A percentile compares a stretch with the other conserved stretches of the same genome.
phyloP scores from a whole-genome alignment of 2,329 filamentous ascomycete species.

The Tympanopsis confertula region DNA sequence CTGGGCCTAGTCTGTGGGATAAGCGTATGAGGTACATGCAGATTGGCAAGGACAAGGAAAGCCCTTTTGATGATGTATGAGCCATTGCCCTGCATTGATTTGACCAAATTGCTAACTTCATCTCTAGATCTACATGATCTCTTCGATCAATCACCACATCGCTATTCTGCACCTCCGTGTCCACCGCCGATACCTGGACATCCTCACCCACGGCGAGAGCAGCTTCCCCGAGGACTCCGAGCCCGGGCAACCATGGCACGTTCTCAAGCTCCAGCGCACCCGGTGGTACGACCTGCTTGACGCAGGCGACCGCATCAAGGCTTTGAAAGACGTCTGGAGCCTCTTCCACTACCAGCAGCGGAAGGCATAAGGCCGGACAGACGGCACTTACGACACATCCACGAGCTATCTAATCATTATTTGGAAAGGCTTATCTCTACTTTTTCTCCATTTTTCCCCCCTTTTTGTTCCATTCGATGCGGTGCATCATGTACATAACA shows the following conservation, averaged over 20 bases:
- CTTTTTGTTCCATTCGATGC: too few species aligned
- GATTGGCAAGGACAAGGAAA: constrained; percentile 35
- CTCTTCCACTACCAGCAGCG: constrained; percentile 20
- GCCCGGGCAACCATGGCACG: constrained; percentile 30
- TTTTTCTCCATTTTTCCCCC: too few species aligned
- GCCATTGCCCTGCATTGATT: background rate
- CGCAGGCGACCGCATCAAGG: constrained; percentile 37
- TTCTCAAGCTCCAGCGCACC: constrained; percentile 38
- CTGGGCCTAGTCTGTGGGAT: constrained; percentile 40
- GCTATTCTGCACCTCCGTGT: constrained; percentile 45
- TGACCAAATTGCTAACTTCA: background rate
- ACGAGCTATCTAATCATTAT: too few species aligned
- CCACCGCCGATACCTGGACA: constrained; percentile 41
- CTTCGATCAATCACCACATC: constrained; percentile 50
- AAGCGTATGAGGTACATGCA: constrained; percentile 39
- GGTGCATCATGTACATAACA: too few species aligned
- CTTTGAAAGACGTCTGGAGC: constrained; percentile 43
- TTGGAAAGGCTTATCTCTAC: too few species aligned
- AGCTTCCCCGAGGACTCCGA: constrained; percentile 6
- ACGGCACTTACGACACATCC: too few species aligned
- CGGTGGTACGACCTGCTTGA: constrained; percentile 48
- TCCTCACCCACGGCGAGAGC: constrained; percentile 30
- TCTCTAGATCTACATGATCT: constrained; percentile 45
- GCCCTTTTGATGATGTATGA: constrained; percentile 40
- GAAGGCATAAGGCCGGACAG: background rate